These are phyloP conservation scores for Westerdykella aurantiaca DNA, from an alignment of 2,329 filamentous ascomycete species.

Conservation along the genomic window DNA sequence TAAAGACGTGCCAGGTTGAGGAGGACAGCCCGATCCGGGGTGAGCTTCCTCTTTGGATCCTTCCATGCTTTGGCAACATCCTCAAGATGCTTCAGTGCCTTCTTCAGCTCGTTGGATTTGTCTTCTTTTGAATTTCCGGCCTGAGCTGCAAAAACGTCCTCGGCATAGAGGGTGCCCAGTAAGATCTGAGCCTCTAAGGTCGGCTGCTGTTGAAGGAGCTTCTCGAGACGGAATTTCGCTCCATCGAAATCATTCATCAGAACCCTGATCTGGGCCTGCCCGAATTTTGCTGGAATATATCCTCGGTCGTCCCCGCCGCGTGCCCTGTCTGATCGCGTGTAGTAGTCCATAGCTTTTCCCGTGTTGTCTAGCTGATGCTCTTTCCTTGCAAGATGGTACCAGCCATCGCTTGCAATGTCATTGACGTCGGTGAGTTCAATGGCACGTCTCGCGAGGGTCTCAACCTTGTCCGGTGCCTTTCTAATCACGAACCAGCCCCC, in stretches of 20 bases:
- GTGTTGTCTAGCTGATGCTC: conserved; percentile 77
- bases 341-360: conserved; percentile 74
- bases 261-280: conserved; percentile 82
- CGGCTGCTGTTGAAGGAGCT: conserved; percentile 82
- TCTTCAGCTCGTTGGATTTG: conserved; percentile 76
- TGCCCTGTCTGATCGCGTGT: conserved; percentile 84
- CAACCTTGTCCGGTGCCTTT: conserved; percentile 74
- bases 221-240: conserved; percentile 88
- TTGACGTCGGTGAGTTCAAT: conserved; percentile 96
- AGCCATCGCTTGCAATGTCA: conserved; percentile 92
- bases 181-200: conserved; percentile 85
- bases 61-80: conserved; percentile 84
- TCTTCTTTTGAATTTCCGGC: conserved; percentile 72
- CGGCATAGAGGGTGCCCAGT: conserved; percentile 84
- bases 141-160: conserved; percentile 83
- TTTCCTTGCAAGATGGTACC: conserved; percentile 89
- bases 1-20: conserved; percentile 90
- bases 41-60: conserved; percentile 77
- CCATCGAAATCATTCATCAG: conserved; percentile 79
- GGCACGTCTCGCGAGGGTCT: conserved; percentile 81
- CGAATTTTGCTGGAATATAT: conserved; percentile 91
- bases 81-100: conserved; percentile 80
- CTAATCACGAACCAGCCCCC: conserved; percentile 82
- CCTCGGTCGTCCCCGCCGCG: conserved; percentile 86
- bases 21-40: conserved; percentile 78